Evolutionary conservation across 2,329 filamentous ascomycete species (phyloP), one percentile per base, ranked within the genome.

Genomic region (Colletotrichum gloeosporioides): DNA sequence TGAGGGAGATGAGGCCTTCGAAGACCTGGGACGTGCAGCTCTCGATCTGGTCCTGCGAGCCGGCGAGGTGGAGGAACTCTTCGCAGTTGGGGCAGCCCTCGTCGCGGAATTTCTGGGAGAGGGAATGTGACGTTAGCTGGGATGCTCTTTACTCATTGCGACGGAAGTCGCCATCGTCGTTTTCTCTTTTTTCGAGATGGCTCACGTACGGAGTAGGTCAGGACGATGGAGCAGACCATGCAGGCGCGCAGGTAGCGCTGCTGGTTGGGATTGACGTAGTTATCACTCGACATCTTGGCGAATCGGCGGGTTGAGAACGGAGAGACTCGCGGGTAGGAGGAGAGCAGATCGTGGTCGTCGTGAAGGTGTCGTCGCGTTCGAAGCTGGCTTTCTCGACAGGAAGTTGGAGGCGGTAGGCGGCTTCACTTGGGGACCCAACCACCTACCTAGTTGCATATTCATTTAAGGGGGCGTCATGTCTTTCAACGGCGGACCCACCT

Each of bases 51-150:
- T 99, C 97, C 80, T 90, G 88, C 79, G 93, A 94, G 83, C 93
- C 93, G 78, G 92, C 90, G 77, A 99, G 93, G 84, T 95, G 93
- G 75, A 99, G 93, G 85, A 98, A 95, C 66, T 95, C 92, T 83
- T 98, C 96, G 90, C 97, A 99, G 89, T 99, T 99, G 77, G 97
- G 97, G 84, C 97, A 99, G 80, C 97, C 97, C 83, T 95, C 90
- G 81, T 92, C 91, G 81, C 93, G 90, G 90, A 99, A 99, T 85
- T 95, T 94, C 94, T 96, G 83, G 3, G 15, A 57, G 62, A 31
- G 29, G 13, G 22, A 13, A 36, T 0, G 8, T 13, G 13, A 49
- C 44, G 22, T 59, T 34, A n/a, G 10, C 18, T 31, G 15, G 9
- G 25, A 53, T 16, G 10, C 39, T 34, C 25, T 25, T 55, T 13